Evolutionary conservation across 1,139 yeast genomes (phyloP), one percentile per base, ranked within the genome.

Genomic region (Candida freyschussii): DNA sequence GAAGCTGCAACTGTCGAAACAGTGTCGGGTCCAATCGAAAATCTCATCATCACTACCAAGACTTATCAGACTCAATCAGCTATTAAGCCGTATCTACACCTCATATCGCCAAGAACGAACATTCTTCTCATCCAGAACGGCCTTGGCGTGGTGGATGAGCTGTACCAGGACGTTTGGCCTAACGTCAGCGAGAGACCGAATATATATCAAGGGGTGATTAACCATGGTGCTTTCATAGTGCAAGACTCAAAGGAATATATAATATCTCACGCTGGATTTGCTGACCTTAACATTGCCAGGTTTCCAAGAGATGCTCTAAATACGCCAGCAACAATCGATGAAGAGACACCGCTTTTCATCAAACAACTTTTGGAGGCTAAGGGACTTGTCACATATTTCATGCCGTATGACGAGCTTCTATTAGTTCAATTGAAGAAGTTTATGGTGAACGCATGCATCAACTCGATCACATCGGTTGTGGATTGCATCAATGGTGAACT

Each of bases 61-160:
- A 69, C 84, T 0, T 71, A 75, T 44, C 78, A 77, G 43, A 78
- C 89, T 0, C 59, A 59, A 27, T 56, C 50, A 3, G 67, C 69
- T 0, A 44, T 85, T 18, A 47, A 52, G 30, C 75, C 75, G 6
- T 67, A 73, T 32, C 43, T 72, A 18, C 69, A 67, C 2, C 59
- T 60, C 30, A 63, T 85, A 24, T 56, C 60, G 20, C 55, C 64
- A 4, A 50, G 62, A 3, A 72, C 95, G 2, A 80, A 75, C 38
- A 60, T 89, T 8, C 52, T 89, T 21, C 59, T 91, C 17, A 59
- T 91, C 8, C 97, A 89, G 49, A 91, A 91, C 56, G 98, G 98
- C 1, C 66, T 84, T 61, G 97, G 97, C 5, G 76, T 82, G 27
- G 61, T 72, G 4, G 81, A 79, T 12, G 64, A 66, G 27, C 53